These are phyloP conservation scores for Phytophthora hibernalis DNA, from an alignment of 352 stramenopile species.

Conservation along the genomic window DNA sequence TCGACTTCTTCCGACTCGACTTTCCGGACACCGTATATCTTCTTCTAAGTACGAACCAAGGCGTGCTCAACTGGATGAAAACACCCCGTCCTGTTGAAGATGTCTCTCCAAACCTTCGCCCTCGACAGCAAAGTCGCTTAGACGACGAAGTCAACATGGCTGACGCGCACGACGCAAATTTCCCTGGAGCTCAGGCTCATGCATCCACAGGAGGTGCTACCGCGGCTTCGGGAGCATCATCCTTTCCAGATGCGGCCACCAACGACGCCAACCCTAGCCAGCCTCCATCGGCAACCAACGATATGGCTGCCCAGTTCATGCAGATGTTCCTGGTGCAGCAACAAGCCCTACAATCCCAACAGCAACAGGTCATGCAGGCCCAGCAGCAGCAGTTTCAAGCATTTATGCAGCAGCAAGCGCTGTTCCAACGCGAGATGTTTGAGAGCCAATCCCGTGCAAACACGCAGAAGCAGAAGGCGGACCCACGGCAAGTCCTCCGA, in stretches of 20 bases:
- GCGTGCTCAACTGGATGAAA: neutral
- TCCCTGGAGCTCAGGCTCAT: no score
- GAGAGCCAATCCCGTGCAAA: neutral
- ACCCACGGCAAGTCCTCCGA: neutral
- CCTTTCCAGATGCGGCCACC: neutral
- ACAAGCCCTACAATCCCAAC: no score
- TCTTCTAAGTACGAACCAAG: neutral
- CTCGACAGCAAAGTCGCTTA: neutral
- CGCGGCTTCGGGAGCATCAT: no score
- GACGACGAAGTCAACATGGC: neutral
- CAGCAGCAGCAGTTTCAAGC: slow-evolving; percentile 12
- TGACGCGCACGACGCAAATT: neutral
- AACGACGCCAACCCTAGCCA: no score
- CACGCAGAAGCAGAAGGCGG: neutral
- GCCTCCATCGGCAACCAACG: no score
- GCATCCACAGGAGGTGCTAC: no score
- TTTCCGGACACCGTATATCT: no score
- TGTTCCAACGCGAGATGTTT: neutral
- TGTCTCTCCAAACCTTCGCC: neutral
- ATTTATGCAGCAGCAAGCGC: neutral
- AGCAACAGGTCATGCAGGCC: slow-evolving; percentile 11
- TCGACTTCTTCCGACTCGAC: no score
- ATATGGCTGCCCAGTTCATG: slow-evolving; percentile 1
- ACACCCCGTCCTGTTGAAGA: neutral
- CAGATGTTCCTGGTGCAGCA: slow-evolving; percentile 21